phyloP scores from a whole-genome alignment of 2,329 filamentous ascomycete genomes.

The Emergomyces pasteurianus region DNA sequence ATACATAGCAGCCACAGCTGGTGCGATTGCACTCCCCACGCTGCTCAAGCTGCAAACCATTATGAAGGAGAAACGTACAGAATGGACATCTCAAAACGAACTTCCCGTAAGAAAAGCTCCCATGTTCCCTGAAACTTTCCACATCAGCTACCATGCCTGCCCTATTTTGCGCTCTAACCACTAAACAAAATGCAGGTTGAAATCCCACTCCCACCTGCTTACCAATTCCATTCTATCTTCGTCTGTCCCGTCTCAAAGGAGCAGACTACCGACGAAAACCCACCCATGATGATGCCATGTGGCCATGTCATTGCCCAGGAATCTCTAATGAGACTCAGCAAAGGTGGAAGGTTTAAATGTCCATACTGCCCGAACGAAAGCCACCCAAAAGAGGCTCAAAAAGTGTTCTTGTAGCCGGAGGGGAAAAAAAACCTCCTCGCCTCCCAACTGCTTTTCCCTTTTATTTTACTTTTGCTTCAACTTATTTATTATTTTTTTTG shows the following conservation, averaged over 20 bases:
- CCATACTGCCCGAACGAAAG: slow-evolving; percentile 90
- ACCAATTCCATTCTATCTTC: slow-evolving; percentile 86
- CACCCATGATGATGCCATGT: slow-evolving; percentile 92
- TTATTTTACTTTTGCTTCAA: background rate
- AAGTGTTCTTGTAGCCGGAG: slow-evolving; percentile 50
- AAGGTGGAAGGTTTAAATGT: slow-evolving; percentile 78
- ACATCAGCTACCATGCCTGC: slow-evolving; percentile 29
- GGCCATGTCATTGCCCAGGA: slow-evolving; percentile 88
- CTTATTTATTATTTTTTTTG: background rate
- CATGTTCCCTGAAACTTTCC: slow-evolving; percentile 30
- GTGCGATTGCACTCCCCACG: slow-evolving; percentile 78
- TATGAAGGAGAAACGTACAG: slow-evolving; percentile 78
- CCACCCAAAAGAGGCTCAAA: slow-evolving; percentile 59
- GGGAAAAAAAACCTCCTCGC: background rate
- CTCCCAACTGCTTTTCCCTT: background rate
- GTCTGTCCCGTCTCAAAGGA: slow-evolving; percentile 96
- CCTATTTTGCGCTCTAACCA: background rate
- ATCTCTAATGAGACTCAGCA: slow-evolving; percentile 65
- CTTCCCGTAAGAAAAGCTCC: slow-evolving; percentile 58
- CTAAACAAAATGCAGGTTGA: slow-evolving; percentile 38
- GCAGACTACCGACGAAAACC: slow-evolving; percentile 84
- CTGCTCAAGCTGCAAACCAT: slow-evolving; percentile 79
- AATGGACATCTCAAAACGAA: slow-evolving; percentile 89
- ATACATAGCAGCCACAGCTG: slow-evolving; percentile 84
- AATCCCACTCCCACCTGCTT: slow-evolving; percentile 51